These are phyloP conservation scores for Trametes sanguinea DNA, from an alignment of 768 basidiomycete species.

Conservation along the genomic window DNA sequence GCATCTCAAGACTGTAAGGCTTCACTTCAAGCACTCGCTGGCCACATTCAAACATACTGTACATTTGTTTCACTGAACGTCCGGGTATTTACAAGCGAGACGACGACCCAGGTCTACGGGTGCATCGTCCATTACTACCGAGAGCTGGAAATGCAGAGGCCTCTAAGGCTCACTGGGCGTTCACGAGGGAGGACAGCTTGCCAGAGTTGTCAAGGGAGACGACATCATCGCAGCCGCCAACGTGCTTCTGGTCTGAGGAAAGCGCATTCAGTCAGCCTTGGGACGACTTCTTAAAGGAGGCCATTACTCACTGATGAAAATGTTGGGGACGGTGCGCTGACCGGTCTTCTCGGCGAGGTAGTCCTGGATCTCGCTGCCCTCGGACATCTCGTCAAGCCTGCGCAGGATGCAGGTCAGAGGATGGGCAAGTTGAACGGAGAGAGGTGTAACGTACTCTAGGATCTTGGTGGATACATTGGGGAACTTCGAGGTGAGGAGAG, in stretches of 20 bases:
- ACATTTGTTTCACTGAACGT: background rate
- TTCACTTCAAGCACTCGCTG: too few relatives aligned
- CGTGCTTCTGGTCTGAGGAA: constrained; percentile 49
- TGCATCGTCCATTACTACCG: background rate
- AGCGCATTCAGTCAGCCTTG: background rate
- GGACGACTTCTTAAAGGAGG: background rate
- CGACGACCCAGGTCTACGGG: background rate
- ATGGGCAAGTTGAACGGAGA: background rate
- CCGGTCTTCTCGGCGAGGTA: constrained; percentile 66
- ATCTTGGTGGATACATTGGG: constrained; percentile 35
- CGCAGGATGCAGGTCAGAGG: too few relatives aligned
- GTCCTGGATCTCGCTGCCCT: constrained; percentile 63
- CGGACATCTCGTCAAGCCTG: constrained; percentile 60
- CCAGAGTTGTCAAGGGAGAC: constrained; percentile 29
- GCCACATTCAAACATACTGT: background rate
- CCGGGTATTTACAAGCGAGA: constrained; percentile 13
- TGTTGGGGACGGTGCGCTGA: constrained; percentile 74
- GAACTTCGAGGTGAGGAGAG: constrained; percentile 36
- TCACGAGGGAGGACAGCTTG: constrained; percentile 28
- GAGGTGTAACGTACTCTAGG: constrained; percentile 35
- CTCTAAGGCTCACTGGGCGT: constrained; percentile 20
- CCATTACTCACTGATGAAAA: constrained; percentile 63
- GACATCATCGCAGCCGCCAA: constrained; percentile 45
- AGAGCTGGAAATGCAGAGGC: background rate
- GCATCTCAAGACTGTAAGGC: too few relatives aligned